Evolutionary conservation across 108 stramenopile species (phyloP).

Genomic region (Cyclotella atomus): DNA sequence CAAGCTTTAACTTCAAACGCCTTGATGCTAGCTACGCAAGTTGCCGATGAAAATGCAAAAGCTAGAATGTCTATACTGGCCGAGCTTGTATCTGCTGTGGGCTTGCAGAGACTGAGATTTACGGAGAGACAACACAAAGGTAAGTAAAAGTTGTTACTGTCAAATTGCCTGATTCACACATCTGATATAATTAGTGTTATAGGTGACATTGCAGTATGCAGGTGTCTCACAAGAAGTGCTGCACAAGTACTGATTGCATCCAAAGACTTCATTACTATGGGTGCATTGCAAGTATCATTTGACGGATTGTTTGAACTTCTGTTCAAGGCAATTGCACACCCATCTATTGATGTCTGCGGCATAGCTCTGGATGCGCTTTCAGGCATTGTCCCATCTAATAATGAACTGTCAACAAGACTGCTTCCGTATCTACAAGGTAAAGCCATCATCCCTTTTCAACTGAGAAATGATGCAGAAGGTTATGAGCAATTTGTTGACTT

Average conservation of each 20-base stretch:
- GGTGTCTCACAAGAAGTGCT: slow-evolving; percentile 57
- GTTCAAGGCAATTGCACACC: slow-evolving; percentile 69
- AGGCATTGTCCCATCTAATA: slow-evolving; percentile 37
- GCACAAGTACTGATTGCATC: slow-evolving; percentile 39
- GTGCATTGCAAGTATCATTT: slow-evolving; percentile 28
- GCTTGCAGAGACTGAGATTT: slow-evolving; percentile 77
- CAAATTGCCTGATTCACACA: not conserved
- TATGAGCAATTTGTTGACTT: slow-evolving; percentile 66
- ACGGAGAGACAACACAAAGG: slow-evolving; percentile 57
- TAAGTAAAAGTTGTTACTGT: slow-evolving; percentile 12
- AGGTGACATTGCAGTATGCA: slow-evolving; percentile 51
- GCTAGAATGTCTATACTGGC: slow-evolving; percentile 57
- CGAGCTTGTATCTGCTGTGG: slow-evolving; percentile 70
- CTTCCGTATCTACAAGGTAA: slow-evolving; percentile 75
- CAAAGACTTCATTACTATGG: slow-evolving; percentile 29
- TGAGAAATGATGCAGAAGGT: slow-evolving; percentile 41
- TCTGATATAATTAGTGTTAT: too few species aligned
- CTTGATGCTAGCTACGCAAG: slow-evolving; percentile 23
- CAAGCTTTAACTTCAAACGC: slow-evolving; percentile 10
- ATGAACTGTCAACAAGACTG: slow-evolving; percentile 51
- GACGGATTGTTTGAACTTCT: slow-evolving; percentile 65
- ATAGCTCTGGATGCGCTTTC: slow-evolving; percentile 63
- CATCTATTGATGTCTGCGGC: slow-evolving; percentile 64
- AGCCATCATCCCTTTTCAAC: slow-evolving; percentile 71
- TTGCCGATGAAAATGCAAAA: slow-evolving; percentile 54